Evolutionary conservation across 257 asterid species (phyloP).

Genomic region (Nyctanthes arbortristis): DNA sequence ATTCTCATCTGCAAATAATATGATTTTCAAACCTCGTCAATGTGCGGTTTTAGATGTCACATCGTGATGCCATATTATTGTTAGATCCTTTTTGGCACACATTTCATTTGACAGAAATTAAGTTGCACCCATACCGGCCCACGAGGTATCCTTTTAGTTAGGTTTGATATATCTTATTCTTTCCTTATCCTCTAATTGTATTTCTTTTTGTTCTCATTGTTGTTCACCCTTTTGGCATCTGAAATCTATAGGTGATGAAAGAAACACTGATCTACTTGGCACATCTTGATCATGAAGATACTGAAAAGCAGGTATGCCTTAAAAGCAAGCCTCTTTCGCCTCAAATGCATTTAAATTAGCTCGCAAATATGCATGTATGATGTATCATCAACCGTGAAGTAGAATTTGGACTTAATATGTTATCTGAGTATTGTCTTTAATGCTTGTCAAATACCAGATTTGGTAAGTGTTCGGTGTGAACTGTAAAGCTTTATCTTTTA

Average conservation of each 20-base stretch:
- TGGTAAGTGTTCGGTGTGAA: not conserved
- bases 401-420: not conserved
- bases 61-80: not conserved
- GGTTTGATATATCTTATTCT: not conserved
- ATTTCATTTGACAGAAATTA: not conserved
- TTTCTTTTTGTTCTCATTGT: not conserved
- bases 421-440: not conserved
- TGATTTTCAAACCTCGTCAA: not conserved
- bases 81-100: not conserved
- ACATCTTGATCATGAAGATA: constrained; percentile 98
- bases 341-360: not conserved
- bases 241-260: constrained; percentile 86
- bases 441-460: not conserved
- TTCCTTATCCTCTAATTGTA: not conserved
- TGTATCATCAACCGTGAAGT: not conserved
- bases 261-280: constrained; percentile 95
- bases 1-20: not conserved
- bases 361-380: not conserved
- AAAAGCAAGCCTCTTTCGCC: not conserved
- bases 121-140: not conserved
- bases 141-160: not conserved
- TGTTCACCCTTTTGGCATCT: constrained; percentile 18
- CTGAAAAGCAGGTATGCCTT: constrained; percentile 82
- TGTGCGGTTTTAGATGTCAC: not conserved
- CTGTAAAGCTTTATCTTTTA: not conserved